Evolutionary conservation across 768 basidiomycete genomes (phyloP).

Genomic region (Udeniomyces megalosporus): DNA sequence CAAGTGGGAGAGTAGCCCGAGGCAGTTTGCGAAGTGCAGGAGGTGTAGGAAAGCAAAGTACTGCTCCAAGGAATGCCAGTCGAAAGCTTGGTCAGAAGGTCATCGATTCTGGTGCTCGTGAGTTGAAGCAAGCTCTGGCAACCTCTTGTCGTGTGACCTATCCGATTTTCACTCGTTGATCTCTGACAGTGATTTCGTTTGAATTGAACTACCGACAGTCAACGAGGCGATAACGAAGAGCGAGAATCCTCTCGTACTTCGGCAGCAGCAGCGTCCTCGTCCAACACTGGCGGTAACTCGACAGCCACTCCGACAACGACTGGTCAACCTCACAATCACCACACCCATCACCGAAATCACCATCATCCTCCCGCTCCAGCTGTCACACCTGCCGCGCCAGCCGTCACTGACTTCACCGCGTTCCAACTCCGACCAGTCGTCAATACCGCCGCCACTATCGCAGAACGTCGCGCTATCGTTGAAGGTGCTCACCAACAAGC

Average conservation of each 20-base stretch:
- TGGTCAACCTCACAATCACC: not conserved
- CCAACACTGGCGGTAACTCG: not conserved
- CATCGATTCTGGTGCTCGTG: slow-evolving; percentile 43
- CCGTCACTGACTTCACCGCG: too few relatives aligned
- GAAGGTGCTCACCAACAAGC: not conserved
- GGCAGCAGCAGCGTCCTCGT: not conserved
- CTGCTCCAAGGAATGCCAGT: slow-evolving; percentile 93
- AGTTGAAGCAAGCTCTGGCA: too few relatives aligned
- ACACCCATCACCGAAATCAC: not conserved
- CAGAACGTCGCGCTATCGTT: too few relatives aligned
- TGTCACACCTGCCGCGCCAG: not conserved
- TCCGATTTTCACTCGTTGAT: too few relatives aligned
- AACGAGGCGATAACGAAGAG: slow-evolving; percentile 10
- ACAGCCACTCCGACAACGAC: too few relatives aligned
- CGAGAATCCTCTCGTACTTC: not conserved
- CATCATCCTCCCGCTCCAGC: not conserved
- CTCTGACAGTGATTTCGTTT: too few relatives aligned
- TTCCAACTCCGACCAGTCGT: too few relatives aligned
- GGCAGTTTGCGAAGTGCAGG: slow-evolving; percentile 93
- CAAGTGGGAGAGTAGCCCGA: slow-evolving; percentile 75
- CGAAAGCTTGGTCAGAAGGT: slow-evolving; percentile 88
- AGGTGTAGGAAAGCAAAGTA: slow-evolving; percentile 96
- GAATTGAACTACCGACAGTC: not conserved
- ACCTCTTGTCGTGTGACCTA: not conserved
- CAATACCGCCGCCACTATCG: too few relatives aligned